Evolutionary conservation across 169 alveolate genomes (phyloP), one percentile per base, ranked within the genome.

Genomic region (Babesia caballi): DNA sequence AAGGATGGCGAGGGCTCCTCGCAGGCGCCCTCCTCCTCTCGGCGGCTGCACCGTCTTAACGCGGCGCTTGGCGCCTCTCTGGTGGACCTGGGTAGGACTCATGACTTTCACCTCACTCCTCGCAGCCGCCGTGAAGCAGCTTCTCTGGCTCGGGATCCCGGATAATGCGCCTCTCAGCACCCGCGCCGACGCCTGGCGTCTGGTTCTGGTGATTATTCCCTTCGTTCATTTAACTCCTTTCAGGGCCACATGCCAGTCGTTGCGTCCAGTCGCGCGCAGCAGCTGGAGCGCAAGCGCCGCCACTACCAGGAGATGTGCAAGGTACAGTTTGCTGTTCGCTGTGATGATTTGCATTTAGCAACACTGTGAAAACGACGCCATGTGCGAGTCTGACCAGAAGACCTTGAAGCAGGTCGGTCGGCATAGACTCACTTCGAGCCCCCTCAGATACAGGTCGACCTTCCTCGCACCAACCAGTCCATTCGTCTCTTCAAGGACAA

Each of bases 391-490:
- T 21, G 88, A 81, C 57, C 82, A 77, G 56, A 82, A 82, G 51
- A 72, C 82, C 30, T 63, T 73, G n/a, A 67, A 78, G 38, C 89
- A 85, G 69, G 85, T 73, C 35, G 42, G 68, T 46, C 35, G 58
- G 17, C 80, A 65, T 86, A 49, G 57, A 90, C 58, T 70, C 54
- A 38, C 53, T 84, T 66, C 54, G 53, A 63, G 41, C 40, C 40
- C 47, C 32, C 44, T 41, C 94, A 94, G 89, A 93, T 94, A 30
- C 88, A 76, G 61, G 95, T 93, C 35, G 98, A 94, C 74, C 74
- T 93, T 41, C 97, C 98, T 14, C 66, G 98, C 52, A 94, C 98
- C 11, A 85, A 84, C 66, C 91, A 93, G 15, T 93, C 91, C 56
- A 69, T 82, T 44, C 82, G 89, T 50, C 72, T 90, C 44, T 88